Conservation (phyloP, 257 asterid species). For the Cynanchum wilfordii region DNA sequence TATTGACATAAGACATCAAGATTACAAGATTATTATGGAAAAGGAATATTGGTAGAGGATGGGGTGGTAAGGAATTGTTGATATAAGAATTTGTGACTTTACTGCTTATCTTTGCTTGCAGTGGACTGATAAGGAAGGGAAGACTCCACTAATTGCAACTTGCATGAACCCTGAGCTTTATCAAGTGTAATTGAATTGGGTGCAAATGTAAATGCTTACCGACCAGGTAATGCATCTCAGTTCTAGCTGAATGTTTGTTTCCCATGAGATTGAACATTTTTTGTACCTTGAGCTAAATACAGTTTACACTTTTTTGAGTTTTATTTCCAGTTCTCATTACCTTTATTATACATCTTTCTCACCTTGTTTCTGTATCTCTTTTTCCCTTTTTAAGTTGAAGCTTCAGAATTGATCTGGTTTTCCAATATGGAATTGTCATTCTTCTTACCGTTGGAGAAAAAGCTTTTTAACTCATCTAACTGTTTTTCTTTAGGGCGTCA, state of each 20-base stretch:
- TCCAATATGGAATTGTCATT: background rate
- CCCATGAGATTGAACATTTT: constrained; percentile 1
- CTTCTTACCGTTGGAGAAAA: background rate
- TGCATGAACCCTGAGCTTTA: constrained; percentile 65
- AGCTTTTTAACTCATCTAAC: background rate
- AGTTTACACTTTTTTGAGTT: background rate
- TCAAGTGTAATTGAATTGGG: constrained; percentile 83
- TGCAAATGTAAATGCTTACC: constrained; percentile 79
- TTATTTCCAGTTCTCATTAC: background rate
- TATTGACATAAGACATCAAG: background rate
- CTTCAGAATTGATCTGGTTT: background rate
- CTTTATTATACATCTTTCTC: background rate
- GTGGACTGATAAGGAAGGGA: constrained; percentile 88
- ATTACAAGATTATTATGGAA: background rate
- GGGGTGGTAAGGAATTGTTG: background rate
- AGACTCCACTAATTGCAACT: constrained; percentile 80
- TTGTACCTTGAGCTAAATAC: background rate
- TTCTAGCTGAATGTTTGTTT: constrained; percentile 1
- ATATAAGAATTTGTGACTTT: background rate
- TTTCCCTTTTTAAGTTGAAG: background rate
- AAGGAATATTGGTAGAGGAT: background rate
- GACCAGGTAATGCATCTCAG: constrained; percentile 49
- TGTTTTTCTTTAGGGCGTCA: constrained; percentile 55
- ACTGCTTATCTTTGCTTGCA: constrained; percentile 22
- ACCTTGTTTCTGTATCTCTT: background rate